Conservation (phyloP, 345 rosid genomes). For the Citrus medica region DNA sequence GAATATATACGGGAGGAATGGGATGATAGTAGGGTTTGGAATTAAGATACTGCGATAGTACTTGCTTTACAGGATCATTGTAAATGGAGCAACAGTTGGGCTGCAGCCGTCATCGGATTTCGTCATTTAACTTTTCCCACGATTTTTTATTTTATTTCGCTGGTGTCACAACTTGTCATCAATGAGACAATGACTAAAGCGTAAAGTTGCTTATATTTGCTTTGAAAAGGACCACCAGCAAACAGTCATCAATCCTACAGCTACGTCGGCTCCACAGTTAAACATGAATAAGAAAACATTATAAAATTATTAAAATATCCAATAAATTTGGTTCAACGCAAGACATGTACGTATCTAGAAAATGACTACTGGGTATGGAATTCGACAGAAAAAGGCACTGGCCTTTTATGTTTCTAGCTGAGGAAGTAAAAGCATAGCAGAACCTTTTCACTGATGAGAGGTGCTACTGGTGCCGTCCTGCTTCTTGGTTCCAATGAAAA, state of each 20-base stretch:
- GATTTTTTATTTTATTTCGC: not conserved
- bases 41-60: not conserved
- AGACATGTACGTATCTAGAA: not conserved
- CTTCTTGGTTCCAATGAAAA: not conserved
- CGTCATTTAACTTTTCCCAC: not conserved
- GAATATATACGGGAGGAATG: too few relatives aligned
- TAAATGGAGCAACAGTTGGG: not conserved
- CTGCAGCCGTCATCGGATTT: constrained; percentile 5
- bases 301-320: too few relatives aligned
- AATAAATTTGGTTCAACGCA: too few relatives aligned
- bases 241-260: not conserved
- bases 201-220: not conserved
- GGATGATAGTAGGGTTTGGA: not conserved
- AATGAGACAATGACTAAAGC: not conserved
- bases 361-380: not conserved
- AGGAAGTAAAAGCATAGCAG: not conserved
- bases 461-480: not conserved
- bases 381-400: not conserved
- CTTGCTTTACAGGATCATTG: not conserved
- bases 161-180: not conserved
- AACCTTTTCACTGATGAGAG: not conserved
- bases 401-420: not conserved
- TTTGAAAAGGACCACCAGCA: not conserved
- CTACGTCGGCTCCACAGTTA: too few relatives aligned
- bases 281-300: too few relatives aligned